Base-by-base conservation (phyloP, 1,284 basidiomycete genomes). In the Xerocomus amazonicus region DNA sequence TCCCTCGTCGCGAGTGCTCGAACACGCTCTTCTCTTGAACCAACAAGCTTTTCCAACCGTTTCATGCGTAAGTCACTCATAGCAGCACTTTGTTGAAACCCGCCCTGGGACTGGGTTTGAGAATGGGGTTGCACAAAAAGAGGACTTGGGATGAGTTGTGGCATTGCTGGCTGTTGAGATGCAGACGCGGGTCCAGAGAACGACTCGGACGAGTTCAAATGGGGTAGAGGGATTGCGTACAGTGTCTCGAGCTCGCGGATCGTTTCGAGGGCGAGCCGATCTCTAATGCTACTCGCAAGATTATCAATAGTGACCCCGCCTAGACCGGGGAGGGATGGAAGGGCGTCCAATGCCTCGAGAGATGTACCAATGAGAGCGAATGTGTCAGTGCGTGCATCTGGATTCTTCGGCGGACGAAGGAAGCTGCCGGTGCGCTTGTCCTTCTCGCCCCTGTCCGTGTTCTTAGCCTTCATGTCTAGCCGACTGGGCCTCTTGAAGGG, bases 211-310 rank as follows among this genome's bases (percentile, higher is more conserved):
- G 39, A 1, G 12, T 13, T 43, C n/a, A 38, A 3, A 40, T 19
- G 23, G 6, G 27, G 5, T 1, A 33, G 14, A 26, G 44, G 31
- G n/a, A 31, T 16, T 2, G 35, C 28, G 12, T 63, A 63, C 17
- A 68, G 29, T 6, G 23, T 37, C 26, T 62, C 63, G 19, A 65
- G 55, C 19, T 55, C 63, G 5, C 63, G 55, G 45, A 67, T 62
- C 17, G 54, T 29, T 45, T 68, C 65, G 26, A 68, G 59, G 19
- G 53, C 62, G 27, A 65, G 48, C 29, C 59, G 54, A 16, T 56
- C 46, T 35, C 45, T 55, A 12, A 67, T 45, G 26, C 48, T 46
- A 13, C 28, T 3, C 8, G 46, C 55, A 5, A 61, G 48, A 6
- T 19, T 42, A 19, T 16, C 3, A 17, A 9, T 6, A 8, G n/a